Conservation (phyloP, 1,139 yeast genomes). For the Nematodospora anomalae region DNA sequence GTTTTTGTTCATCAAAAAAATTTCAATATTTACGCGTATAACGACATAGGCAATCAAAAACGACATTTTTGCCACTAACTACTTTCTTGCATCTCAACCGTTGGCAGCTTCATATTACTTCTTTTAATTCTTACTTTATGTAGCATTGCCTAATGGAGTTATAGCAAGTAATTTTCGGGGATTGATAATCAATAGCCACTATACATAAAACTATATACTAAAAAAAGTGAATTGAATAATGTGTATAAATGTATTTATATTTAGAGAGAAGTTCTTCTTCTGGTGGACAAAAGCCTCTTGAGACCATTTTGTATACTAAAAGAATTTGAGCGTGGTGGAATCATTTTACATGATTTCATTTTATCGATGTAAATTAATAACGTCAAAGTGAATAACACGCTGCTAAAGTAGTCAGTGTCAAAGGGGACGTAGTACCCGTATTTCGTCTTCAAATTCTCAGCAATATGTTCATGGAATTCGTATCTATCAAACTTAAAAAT, state of each 20-base stretch:
- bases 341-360: constrained; percentile 3
- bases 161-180: too few species aligned
- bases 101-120: too few species aligned
- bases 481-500: neutral
- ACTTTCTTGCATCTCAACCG: too few species aligned
- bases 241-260: too few species aligned
- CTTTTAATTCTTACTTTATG: too few species aligned
- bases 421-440: constrained; percentile 3
- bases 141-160: too few species aligned
- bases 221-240: too few species aligned
- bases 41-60: neutral
- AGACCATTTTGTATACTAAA: neutral
- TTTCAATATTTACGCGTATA: neutral
- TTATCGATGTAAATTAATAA: constrained; percentile 5
- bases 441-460: neutral
- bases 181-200: too few species aligned
- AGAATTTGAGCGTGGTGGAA: neutral
- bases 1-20: neutral
- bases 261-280: too few species aligned
- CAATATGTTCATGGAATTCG: neutral
- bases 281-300: neutral
- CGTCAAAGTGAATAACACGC: constrained; percentile 3
- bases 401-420: constrained; percentile 4
- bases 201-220: too few species aligned
- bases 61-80: too few species aligned